Base-by-base conservation (phyloP, 2,329 filamentous ascomycete species). In the Aspergillus clavatus region DNA sequence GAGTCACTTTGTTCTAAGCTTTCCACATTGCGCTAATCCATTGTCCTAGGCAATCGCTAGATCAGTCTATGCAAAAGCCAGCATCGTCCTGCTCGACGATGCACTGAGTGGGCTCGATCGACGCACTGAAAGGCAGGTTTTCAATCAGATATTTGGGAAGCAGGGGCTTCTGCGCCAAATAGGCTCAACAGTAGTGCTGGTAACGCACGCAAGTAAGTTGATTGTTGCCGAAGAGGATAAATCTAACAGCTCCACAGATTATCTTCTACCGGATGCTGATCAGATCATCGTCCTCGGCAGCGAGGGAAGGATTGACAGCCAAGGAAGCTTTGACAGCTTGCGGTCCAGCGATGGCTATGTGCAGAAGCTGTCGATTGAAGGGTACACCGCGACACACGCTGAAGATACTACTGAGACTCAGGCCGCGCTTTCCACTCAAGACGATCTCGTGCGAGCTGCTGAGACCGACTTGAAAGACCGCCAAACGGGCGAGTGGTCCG, bases 1-100 rank as follows among this genome's bases (percentile, higher is more conserved):
- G 44, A 11, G 51, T 51, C 60, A 7, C 7, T 22, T 31, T 3
- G 5, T 28, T 28, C 27, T 28, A 10, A 26, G 10, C 24, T 26
- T 26, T 5, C 24, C 24, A 26, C 24, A 10, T 26, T 26, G 24
- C 5, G 10, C 10, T 5, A 10, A 6, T 24, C 12, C 5, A 23
- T 21, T n/a, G 3, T 8, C 7, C 10, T 23, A 55, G 47, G 62
- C 69, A 5, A 58, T 74, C 10, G 72, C 72, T 7, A 56, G 72
- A 43, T 69, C 70, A 3, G 53, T 72, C 7, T 75, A 74, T 47
- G 64, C 70, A n/a, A 62, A 67, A 40, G 62, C 62, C 16, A 56
- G 65, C 19, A 60, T 72, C 7, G 48, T 73, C 12, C 56, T 75
- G n/a, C 61, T 75, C 6, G 72, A 75, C 50, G 72, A 74, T 50